Base-by-base conservation (phyloP, 805 yeast genomes). In the Peterozyma xylosa region DNA sequence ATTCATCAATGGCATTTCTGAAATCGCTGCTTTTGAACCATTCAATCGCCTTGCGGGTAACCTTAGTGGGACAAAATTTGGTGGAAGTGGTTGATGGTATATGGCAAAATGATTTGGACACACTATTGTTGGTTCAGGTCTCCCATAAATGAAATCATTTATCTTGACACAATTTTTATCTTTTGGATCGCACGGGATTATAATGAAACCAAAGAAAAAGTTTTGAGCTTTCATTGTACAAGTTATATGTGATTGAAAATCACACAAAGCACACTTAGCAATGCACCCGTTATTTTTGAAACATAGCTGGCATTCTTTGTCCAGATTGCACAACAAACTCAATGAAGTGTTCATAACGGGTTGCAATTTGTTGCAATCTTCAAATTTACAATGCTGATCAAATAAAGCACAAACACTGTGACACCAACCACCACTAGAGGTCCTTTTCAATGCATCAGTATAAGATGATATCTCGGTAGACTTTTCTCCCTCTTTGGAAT, bases 381-480 rank as follows among this genome's bases (percentile, higher is more conserved):
- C 77, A 54, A 71, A 76, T 29, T 58, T 60, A 5, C 72, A 56
- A n/a, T 65, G 62, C 4, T 73, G 61, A 29, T 66, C 64, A 55
- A 80, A 80, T 0, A 84, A 41, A 0, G 90, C 81, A 62, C 97
- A 89, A 2, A 76, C 48, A 2, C 82, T 63, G 64, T 89, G 96
- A 32, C 80, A 78, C 96, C 96, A 89, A 45, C 71, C 68, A 1
- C 86, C 86, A 44, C 70, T 74, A 3, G 56, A 51, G 0, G 93
- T 78, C n/a, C 87, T 70, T 53, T 85, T 84, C 52, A 87, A 58
- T 30, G 80, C 86, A 52, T 83, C 90, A 0, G 86, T 80, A 30
- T 60, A 60, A 1, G 71, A 70, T 35, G 50, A 41, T 16, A 60
- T 54, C 16, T 70, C 64, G 2, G 73, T 65, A 11, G 67, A 79